phyloP scores from a whole-genome alignment of 441 rosid genomes.

The Arabidopsis lyrata region DNA sequence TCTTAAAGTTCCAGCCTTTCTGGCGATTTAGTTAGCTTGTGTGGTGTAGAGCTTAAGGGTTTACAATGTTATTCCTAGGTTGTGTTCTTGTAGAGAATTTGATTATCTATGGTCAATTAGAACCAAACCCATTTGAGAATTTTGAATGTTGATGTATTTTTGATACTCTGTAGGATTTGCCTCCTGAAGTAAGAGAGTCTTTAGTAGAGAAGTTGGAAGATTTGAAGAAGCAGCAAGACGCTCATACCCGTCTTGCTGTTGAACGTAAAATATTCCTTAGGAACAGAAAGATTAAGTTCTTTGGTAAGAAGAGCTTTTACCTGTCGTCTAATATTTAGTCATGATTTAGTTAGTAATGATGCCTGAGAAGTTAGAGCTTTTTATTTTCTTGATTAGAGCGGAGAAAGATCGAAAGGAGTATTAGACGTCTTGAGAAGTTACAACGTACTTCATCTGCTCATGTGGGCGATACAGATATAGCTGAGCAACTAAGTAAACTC shows the following conservation, averaged over 20 bases:
- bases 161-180: constrained; percentile 56
- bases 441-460: constrained; percentile 83
- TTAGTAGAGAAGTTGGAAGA: constrained; percentile 75
- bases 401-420: constrained; percentile 87
- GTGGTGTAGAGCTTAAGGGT: constrained; percentile 15
- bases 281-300: constrained; percentile 90
- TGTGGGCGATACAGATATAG: constrained; percentile 66
- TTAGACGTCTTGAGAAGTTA: constrained; percentile 89
- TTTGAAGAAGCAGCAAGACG: constrained; percentile 86
- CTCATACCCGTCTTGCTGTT: constrained; percentile 83
- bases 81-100: background rate
- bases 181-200: constrained; percentile 78
- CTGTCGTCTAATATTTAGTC: background rate
- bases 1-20: background rate
- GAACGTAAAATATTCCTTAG: constrained; percentile 90
- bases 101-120: background rate
- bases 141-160: background rate
- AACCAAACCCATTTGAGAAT: background rate
- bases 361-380: background rate
- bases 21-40: background rate
- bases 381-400: constrained; percentile 62
- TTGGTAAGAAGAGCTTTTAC: constrained; percentile 58
- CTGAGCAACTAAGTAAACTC: constrained; percentile 77
- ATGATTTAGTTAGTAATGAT: background rate
- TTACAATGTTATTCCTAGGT: constrained; percentile 1